Evolutionary conservation across 495 filamentous ascomycete genomes (phyloP), one percentile per base, ranked within the genome.

Genomic region (Neurospora sp.): DNA sequence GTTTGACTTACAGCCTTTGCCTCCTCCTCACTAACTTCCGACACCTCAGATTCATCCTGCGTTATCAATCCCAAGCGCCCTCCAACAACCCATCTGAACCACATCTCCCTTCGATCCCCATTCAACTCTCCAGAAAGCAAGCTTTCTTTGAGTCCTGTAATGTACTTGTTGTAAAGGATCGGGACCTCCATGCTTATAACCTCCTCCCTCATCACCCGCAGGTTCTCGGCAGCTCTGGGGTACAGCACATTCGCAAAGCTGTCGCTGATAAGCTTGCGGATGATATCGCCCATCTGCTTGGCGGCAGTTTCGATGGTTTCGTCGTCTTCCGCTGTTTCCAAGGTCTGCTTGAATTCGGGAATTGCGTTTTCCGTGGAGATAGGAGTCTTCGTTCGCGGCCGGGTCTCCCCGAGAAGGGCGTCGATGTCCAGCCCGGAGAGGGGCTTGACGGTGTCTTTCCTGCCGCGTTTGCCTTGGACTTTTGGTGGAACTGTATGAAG

Each of bases 371-470:
- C 84, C 0, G 88, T 76, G 4, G 91, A 91, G 70, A 99, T 94
- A 72, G 88, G 91, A 46, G 82, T 81, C 48, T 79, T 80, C 12
- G 70, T 27, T 8, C 35, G 70, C n/a, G 42, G 53, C 41, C 72
- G 72, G 71, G 76, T 89, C 82, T 78, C 82, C 61, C 86, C 85
- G 35, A 97, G 89, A 20, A 97, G 90, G 2, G 88, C 87, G 73
- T 93, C 91, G 70, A 97, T 87, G 76, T 99, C 91, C 20, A 99
- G 90, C 20, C 94, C 95, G 0, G 96, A 99, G 39, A 97, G 89
- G 0, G 96, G 96, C 73, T 93, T 94, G 73, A 91, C 88, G 11
- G 88, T 82, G 40, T 94, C 88, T 27, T 89, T 91, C 39, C 86
- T 84, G 73, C 89, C 87, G 76, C 90, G 92, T 46, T 87, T 88